Conservation (phyloP, 129 eudicot genomes). For the Logfia minima region DNA sequence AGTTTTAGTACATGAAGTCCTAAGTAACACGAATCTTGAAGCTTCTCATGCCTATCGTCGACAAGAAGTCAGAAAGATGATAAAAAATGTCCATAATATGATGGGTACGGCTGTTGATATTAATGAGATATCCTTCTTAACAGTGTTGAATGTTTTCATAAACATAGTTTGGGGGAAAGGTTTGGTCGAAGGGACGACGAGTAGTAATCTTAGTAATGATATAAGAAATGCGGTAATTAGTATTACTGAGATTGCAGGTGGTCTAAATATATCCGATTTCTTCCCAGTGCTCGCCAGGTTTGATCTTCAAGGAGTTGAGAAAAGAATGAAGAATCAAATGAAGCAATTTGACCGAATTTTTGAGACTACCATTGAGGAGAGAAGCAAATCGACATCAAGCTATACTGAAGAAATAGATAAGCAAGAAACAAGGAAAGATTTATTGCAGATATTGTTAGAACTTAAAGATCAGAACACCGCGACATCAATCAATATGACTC, state of each 20-base stretch:
- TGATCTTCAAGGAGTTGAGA: constrained; percentile 36
- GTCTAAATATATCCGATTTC: constrained; percentile 38
- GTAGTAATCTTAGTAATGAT: constrained; percentile 8
- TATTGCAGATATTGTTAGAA: constrained; percentile 25
- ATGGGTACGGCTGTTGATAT: constrained; percentile 10
- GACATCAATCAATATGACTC: constrained; percentile 25
- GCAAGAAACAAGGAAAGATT: constrained; percentile 27
- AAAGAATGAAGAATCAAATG: constrained; percentile 21
- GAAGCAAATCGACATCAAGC: constrained; percentile 1
- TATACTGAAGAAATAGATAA: background rate
- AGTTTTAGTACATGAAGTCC: constrained; percentile 28
- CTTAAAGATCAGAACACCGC: constrained; percentile 19
- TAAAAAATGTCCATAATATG: background rate
- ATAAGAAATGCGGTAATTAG: constrained; percentile 21
- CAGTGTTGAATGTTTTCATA: constrained; percentile 19
- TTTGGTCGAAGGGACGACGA: background rate
- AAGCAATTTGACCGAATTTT: constrained; percentile 23
- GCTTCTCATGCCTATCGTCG: constrained; percentile 12
- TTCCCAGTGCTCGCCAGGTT: constrained; percentile 33
- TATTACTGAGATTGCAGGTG: constrained; percentile 30
- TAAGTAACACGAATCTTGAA: constrained; percentile 27
- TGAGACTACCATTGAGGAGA: constrained; percentile 29
- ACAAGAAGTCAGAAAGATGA: constrained; percentile 23
- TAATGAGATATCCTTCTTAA: constrained; percentile 20
- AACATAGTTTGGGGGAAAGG: constrained; percentile 29